Conservation (phyloP, 768 basidiomycete genomes). For the Rossbeevera mucosa region DNA sequence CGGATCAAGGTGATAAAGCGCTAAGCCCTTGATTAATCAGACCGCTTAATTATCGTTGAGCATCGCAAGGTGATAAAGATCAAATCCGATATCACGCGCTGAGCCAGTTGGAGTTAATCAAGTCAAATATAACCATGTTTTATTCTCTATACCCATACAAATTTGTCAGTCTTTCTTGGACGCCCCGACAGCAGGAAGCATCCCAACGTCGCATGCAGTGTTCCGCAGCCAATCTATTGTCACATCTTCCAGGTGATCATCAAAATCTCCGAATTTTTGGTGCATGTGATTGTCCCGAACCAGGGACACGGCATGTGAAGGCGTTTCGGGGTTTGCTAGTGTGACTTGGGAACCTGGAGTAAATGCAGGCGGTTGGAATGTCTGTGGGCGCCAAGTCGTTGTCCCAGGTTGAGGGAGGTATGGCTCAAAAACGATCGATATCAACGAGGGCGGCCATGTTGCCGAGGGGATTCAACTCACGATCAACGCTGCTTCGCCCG, state of each 20-base stretch:
- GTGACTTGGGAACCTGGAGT: conserved; percentile 42
- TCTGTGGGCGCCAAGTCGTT: conserved; percentile 46
- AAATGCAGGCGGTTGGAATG: conserved; percentile 40
- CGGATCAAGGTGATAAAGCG: neutral
- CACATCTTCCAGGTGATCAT: conserved; percentile 77
- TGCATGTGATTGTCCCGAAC: conserved; percentile 51
- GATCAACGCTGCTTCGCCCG: conserved; percentile 49
- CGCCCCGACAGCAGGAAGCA: conserved; percentile 8
- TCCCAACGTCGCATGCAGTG: conserved; percentile 25
- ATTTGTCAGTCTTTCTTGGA: neutral
- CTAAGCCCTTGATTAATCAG: neutral
- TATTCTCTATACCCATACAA: neutral
- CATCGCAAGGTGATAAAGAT: too few species aligned
- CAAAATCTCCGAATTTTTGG: conserved; percentile 69
- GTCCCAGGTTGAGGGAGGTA: conserved; percentile 41
- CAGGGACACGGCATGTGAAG: conserved; percentile 43
- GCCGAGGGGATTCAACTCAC: conserved; percentile 37
- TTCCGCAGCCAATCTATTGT: conserved; percentile 48
- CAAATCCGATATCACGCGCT: neutral
- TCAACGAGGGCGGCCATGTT: neutral
- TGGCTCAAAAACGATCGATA: conserved; percentile 36
- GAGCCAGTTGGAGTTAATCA: neutral
- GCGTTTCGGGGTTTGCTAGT: conserved; percentile 42
- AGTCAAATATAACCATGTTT: neutral
- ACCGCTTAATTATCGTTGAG: neutral